Conservation (phyloP, 345 rosid species). For the Sisymbrium altissimum region DNA sequence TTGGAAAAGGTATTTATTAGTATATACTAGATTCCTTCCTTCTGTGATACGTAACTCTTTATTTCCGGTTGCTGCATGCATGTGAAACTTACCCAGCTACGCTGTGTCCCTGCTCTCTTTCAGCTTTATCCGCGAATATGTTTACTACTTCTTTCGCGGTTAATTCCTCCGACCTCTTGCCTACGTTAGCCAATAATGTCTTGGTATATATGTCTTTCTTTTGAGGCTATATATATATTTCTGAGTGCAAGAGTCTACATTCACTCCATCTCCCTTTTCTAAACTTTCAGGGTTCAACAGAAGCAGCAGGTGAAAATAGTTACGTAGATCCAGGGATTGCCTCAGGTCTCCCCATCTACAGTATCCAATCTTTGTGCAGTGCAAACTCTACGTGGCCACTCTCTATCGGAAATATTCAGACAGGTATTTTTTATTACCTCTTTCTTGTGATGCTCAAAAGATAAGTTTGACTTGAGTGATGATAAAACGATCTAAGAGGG, state of each 20-base stretch:
- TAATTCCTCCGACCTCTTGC: conserved; percentile 41
- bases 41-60: neutral
- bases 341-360: conserved; percentile 49
- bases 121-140: conserved; percentile 57
- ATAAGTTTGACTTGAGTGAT: too few relatives aligned
- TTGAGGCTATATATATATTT: neutral
- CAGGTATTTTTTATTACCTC: conserved; percentile 1
- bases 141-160: conserved; percentile 37
- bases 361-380: conserved; percentile 50
- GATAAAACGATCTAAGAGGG: neutral
- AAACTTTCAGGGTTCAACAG: conserved; percentile 57
- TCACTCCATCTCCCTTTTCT: neutral
- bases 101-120: neutral
- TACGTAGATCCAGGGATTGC: conserved; percentile 56
- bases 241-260: neutral
- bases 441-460: neutral
- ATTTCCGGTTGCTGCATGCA: neutral
- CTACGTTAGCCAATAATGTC: conserved; percentile 45
- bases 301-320: conserved; percentile 29
- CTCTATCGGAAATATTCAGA: conserved; percentile 3
- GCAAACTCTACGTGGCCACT: conserved; percentile 44
- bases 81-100: neutral
- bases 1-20: conserved; percentile 62
- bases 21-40: neutral
- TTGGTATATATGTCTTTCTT: conserved; percentile 46